Conservation (phyloP, 2,329 filamentous ascomycete species). For the Colletotrichum costaricense region DNA sequence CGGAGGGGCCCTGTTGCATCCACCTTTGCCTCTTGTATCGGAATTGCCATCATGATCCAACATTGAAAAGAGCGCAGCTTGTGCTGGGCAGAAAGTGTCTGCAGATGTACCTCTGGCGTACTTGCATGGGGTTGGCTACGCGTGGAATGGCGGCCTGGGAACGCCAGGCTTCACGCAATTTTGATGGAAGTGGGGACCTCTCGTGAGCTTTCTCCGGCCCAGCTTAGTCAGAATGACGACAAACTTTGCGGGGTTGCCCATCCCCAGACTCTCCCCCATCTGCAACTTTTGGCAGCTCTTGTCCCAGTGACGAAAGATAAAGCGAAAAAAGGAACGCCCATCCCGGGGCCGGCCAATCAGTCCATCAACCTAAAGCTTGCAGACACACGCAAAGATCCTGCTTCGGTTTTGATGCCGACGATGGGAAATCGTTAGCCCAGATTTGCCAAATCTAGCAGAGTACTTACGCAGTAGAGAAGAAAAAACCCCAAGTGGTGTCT, state of each 20-base stretch:
- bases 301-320: constrained; percentile 8
- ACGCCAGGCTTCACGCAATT: constrained; percentile 27
- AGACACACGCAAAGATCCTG: not conserved
- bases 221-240: constrained; percentile 36
- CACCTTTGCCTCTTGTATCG: constrained; percentile 9
- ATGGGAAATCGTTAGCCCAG: not conserved
- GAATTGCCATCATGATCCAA: constrained; percentile 19
- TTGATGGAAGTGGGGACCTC: constrained; percentile 26
- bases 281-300: not conserved
- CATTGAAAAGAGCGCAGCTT: not conserved
- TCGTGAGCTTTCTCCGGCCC: constrained; percentile 9
- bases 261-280: constrained; percentile 16
- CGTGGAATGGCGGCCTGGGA: constrained; percentile 24
- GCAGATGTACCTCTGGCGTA: constrained; percentile 25
- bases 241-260: constrained; percentile 32
- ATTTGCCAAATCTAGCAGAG: not conserved
- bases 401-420: not conserved
- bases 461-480: not conserved
- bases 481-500: not conserved
- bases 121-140: constrained; percentile 1
- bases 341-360: constrained; percentile 1
- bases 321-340: constrained; percentile 13
- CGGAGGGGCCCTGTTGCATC: not conserved
- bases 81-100: not conserved
- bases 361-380: not conserved